Conservation (phyloP, 495 filamentous ascomycete species). For the Filosporella fistucella region DNA sequence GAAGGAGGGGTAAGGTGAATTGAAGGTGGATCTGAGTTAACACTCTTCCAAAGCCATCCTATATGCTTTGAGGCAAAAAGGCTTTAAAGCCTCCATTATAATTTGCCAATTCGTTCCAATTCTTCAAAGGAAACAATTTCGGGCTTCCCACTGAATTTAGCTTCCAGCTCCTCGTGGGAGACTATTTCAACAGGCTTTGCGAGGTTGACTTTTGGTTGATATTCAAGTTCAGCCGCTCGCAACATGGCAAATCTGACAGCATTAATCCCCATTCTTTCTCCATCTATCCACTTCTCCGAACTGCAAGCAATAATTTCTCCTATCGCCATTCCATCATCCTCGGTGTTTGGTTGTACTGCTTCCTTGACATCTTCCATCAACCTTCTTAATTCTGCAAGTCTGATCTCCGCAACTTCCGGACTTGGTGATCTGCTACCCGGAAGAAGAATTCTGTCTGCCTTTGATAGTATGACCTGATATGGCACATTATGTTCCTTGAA, state of each 20-base stretch:
- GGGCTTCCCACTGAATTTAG: no score
- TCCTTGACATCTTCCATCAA: conserved; percentile 21
- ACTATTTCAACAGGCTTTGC: conserved; percentile 18
- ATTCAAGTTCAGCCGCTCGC: conserved; percentile 18
- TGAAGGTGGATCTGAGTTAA: no score
- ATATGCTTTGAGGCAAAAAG: no score
- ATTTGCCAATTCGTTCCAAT: no score
- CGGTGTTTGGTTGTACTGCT: conserved; percentile 10
- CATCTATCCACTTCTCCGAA: conserved; percentile 19
- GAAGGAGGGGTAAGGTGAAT: no score
- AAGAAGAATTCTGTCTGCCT: conserved; percentile 61
- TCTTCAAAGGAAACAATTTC: no score
- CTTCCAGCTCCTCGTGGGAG: conserved; percentile 21
- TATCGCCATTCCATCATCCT: conserved; percentile 16
- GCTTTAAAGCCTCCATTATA: no score
- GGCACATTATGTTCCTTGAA: conserved; percentile 59
- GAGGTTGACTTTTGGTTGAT: conserved; percentile 7
- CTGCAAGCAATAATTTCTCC: conserved; percentile 25
- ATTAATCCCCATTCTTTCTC: conserved; percentile 24
- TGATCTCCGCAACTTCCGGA: conserved; percentile 7
- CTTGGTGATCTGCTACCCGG: conserved; percentile 11
- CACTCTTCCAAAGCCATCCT: no score
- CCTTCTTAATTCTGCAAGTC: conserved; percentile 14
- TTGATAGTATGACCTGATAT: conserved; percentile 79
- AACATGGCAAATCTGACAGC: conserved; percentile 24